phyloP scores from a whole-genome alignment of 2,329 filamentous ascomycete species.

The Ramularia endophylla region DNA sequence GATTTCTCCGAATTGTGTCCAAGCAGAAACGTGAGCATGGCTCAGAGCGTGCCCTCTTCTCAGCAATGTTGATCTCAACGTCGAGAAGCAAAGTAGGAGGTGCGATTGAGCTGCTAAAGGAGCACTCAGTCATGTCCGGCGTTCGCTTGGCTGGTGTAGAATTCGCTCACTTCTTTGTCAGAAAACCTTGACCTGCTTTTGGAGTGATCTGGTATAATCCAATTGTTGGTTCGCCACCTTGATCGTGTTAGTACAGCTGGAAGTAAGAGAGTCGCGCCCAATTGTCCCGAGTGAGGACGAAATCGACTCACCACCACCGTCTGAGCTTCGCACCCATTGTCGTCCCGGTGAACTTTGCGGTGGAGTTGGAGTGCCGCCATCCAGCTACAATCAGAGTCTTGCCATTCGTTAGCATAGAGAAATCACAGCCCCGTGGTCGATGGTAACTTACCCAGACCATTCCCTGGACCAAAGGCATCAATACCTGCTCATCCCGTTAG shows the following conservation, averaged over 20 bases:
- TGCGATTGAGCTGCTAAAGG: no score
- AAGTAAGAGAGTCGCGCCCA: no score
- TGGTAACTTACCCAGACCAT: conserved; percentile 55
- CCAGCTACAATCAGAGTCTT: conserved; percentile 31
- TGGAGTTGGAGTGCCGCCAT: conserved; percentile 86
- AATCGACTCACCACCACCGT: conserved; percentile 62
- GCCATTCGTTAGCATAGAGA: neutral
- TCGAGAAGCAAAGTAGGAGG: no score
- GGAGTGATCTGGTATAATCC: conserved; percentile 56
- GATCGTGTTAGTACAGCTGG: conserved; percentile 5
- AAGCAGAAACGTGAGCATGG: no score
- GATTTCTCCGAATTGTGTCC: no score
- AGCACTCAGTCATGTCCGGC: conserved; percentile 18
- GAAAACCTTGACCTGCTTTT: conserved; percentile 4
- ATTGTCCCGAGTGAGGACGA: no score
- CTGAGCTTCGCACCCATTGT: conserved; percentile 70
- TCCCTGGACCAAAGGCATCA: conserved; percentile 84
- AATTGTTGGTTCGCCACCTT: conserved; percentile 82
- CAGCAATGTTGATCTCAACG: no score
- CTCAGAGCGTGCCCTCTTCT: no score
- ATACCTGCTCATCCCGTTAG: conserved; percentile 48
- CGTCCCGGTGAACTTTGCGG: conserved; percentile 68
- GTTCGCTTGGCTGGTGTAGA: conserved; percentile 10
- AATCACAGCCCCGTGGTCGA: no score
- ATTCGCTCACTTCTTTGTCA: conserved; percentile 8